Evolutionary conservation across 495 filamentous ascomycete genomes (phyloP), one percentile per base, ranked within the genome.

Genomic region (Apodospora peruviana): DNA sequence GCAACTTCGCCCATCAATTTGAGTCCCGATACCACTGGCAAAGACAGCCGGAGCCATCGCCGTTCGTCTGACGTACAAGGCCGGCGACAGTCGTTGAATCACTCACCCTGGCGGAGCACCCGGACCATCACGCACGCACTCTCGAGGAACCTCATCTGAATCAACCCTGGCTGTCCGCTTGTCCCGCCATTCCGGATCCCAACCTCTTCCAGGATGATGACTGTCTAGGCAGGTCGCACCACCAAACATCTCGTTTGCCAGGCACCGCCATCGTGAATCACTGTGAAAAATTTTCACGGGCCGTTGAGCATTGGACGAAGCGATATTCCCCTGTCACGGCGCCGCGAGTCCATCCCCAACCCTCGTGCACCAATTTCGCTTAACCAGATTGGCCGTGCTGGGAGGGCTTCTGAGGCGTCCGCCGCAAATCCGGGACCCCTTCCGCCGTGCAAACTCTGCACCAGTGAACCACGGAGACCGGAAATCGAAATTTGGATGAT

Each of bases 261-360:
- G 24, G 25, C 27, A 48, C n/a, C 7, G 40, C 23, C 40, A 27
- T 36, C 40, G 47, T 43, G 35, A 35, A 43, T 32, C 27, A 32
- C 24, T 43, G 35, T 46, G 48, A 47, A 66, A 66, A 65, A 48
- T 67, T 67, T 69, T 58, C 47, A 51, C 58, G 34, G 51, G 47
- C 50, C 54, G 62, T 57, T 57, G 57, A 61, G 50, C 45, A 48
- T 52, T 61, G 45, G 53, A 53, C 57, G 16, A 11, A 34, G n/a
- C 9, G 42, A 49, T 36, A 45, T 46, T 51, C 51, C 57, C 53
- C 48, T 60, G 55, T 47, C 37, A 35, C 39, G 55, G 51, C 47
- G 55, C 50, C 53, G 42, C 45, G 55, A 32, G 43, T 17, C 20
- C 19, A 37, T 56, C 51, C 52, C 52, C 45, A 48, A 47, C 44